Evolutionary conservation across 305 asterid genomes (phyloP).

Genomic region (Fraxinus baroniana): DNA sequence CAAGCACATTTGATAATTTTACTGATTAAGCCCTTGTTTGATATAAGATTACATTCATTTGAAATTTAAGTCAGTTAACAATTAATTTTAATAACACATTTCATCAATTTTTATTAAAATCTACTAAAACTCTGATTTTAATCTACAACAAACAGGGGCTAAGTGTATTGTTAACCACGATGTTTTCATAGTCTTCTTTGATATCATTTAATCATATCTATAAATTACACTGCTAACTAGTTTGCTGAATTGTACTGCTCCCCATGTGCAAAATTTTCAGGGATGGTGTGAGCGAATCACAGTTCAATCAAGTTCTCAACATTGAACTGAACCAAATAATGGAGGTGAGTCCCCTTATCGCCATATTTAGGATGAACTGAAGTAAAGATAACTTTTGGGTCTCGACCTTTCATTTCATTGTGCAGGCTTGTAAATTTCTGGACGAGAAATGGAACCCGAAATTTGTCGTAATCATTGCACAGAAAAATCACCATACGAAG

Average conservation of each 20-base stretch:
- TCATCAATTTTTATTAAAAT: no score
- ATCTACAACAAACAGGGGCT: not conserved
- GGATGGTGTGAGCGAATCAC: slow-evolving; percentile 95
- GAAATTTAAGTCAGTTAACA: no score
- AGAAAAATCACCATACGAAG: slow-evolving; percentile 89
- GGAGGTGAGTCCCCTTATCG: slow-evolving; percentile 48
- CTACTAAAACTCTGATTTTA: not conserved
- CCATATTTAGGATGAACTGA: not conserved
- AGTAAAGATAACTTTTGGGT: not conserved
- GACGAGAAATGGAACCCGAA: slow-evolving; percentile 85
- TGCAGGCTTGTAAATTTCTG: slow-evolving; percentile 78
- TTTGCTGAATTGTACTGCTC: not conserved
- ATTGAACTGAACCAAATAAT: slow-evolving; percentile 77
- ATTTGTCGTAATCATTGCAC: slow-evolving; percentile 82
- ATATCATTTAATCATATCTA: not conserved
- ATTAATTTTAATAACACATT: not conserved
- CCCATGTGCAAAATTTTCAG: slow-evolving; percentile 38
- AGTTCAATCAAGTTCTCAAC: slow-evolving; percentile 86
- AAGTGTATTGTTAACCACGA: not conserved
- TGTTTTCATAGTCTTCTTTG: not conserved
- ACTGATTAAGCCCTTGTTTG: not conserved
- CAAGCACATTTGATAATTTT: not conserved
- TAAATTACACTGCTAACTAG: not conserved
- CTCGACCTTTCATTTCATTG: not conserved
- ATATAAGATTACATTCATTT: no score